Evolutionary conservation across 306 rosid species (phyloP), one percentile per base, ranked within the genome.

Genomic region (Hippophae gyantsensis): DNA sequence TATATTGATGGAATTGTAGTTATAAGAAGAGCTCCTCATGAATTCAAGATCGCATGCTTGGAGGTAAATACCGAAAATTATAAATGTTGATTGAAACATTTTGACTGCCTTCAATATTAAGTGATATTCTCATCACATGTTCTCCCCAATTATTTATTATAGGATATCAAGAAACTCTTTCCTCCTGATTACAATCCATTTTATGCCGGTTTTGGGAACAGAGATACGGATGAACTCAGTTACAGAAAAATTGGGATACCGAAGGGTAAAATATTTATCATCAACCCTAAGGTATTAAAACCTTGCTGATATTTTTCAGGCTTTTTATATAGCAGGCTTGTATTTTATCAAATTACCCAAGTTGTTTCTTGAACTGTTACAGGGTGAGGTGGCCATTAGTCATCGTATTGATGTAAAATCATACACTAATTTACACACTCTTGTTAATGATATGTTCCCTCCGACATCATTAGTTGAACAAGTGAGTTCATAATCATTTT

Each of bases 321-420:
- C 12, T 9, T n/a, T 40, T n/a, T 40, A 26, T 32, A 5, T 41
- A 50, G 10, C 43, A 51, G 11, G 25, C 38, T 11, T 13, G 26
- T 18, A 46, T 6, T 40, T 48, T n/a, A 18, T 38, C 41, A 40
- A n/a, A 27, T 40, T 42, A 10, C 41, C n/a, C 6, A 6, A 13
- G 48, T 6, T 12, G 44, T 38, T 54, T 18, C 14, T 38, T 6
- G 56, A 61, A 68, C 14, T 7, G 62, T 72, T 40, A 62, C 79
- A 93, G 99, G 99, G 99, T 13, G 97, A 93, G 76, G 99, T 93
- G 9, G 99, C 99, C 53, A 88, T 73, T 54, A 93, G 99, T 74
- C 97, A 93, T 64, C 88, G 90, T 1, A 74, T 76, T 6, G 95
- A 84, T 43, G 86, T 81, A 43, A 93, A 84, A 76, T 86, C 99